Evolutionary conservation across 768 basidiomycete species (phyloP).

Genomic region (Tremella yokohamensis): DNA sequence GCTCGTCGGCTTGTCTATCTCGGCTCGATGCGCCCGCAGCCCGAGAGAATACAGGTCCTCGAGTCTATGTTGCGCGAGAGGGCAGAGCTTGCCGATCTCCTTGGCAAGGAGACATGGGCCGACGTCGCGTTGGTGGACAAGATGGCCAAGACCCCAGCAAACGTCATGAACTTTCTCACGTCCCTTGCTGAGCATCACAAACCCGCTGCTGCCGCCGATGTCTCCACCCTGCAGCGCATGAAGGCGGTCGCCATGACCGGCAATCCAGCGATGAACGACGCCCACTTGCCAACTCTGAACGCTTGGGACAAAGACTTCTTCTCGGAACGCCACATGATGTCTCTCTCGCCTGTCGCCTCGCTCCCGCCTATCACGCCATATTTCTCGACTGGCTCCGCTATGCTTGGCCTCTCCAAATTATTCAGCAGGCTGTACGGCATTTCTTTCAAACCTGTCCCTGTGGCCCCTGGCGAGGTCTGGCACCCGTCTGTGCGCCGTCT

Average conservation of each 20-base stretch:
- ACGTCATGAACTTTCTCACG: conserved; percentile 80
- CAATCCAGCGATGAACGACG: conserved; percentile 15
- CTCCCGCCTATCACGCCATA: conserved; percentile 62
- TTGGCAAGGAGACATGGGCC: conserved; percentile 80
- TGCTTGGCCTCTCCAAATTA: conserved; percentile 84
- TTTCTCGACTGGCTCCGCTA: conserved; percentile 78
- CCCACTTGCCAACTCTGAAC: conserved; percentile 60
- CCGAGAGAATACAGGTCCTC: conserved; percentile 69
- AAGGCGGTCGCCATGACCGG: conserved; percentile 69
- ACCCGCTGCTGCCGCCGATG: conserved; percentile 70
- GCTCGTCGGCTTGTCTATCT: conserved; percentile 77
- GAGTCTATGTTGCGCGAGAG: conserved; percentile 73
- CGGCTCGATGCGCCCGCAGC: conserved; percentile 67
- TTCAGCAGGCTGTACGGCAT: conserved; percentile 86
- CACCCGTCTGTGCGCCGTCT: conserved; percentile 81
- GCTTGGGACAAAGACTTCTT: conserved; percentile 99
- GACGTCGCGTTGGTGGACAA: conserved; percentile 86
- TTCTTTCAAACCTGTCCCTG: conserved; percentile 62
- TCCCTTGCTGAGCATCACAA: conserved; percentile 75
- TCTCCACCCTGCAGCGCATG: conserved; percentile 59
- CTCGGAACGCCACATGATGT: conserved; percentile 53
- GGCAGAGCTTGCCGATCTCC: conserved; percentile 74
- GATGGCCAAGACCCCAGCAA: conserved; percentile 94
- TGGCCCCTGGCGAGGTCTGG: conserved; percentile 80
- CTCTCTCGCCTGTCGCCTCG: conserved; percentile 52